Conservation (phyloP, 441 rosid genomes). For the Rhodomyrtus psidioides region DNA sequence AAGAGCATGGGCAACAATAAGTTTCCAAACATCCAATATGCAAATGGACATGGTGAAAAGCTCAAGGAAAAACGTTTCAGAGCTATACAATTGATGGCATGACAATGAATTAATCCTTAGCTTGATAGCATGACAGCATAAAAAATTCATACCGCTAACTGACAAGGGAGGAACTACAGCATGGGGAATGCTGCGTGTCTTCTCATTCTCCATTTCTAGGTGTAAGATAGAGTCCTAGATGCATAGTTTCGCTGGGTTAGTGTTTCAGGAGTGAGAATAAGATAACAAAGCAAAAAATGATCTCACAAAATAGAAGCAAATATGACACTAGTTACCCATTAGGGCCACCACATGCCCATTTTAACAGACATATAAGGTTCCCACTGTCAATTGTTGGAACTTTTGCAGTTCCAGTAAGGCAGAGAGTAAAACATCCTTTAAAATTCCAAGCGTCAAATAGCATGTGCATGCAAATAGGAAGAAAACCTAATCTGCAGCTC, state of each 20-base stretch:
- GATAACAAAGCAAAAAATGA: not conserved
- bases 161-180: constrained; percentile 60
- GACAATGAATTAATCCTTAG: not conserved
- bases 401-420: not conserved
- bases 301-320: not conserved
- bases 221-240: constrained; percentile 39
- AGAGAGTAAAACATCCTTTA: not conserved
- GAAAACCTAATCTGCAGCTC: not conserved
- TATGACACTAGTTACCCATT: not conserved
- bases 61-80: not conserved
- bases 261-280: not conserved
- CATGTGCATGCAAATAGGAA: not conserved
- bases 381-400: not conserved
- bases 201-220: constrained; percentile 63
- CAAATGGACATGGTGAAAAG: not conserved
- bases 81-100: not conserved
- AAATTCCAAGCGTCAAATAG: not conserved
- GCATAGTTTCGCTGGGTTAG: not conserved
- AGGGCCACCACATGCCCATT: not conserved
- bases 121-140: not conserved
- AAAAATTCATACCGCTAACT: constrained; percentile 58
- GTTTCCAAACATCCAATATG: not conserved
- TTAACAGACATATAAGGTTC: not conserved
- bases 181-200: constrained; percentile 61
- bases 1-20: not conserved